Percentiles rank a stretch among this genome's conserved stretches.
Evolutionary conservation across 139 green algal genomes (phyloP).

Genomic region (Zygnema circumcarinatum): DNA sequence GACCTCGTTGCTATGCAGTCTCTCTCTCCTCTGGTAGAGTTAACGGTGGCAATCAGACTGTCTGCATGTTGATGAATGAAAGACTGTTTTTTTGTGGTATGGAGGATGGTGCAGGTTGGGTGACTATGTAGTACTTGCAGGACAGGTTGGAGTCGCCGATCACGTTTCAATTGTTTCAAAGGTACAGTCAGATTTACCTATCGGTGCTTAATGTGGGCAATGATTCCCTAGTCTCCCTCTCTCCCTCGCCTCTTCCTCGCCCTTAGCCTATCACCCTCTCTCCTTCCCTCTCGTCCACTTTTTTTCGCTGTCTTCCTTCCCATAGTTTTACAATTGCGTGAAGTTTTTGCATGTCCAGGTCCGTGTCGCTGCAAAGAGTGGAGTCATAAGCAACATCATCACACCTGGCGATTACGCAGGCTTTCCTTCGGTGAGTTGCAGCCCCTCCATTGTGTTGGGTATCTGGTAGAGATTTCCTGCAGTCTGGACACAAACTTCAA

Average conservation of each 20-base stretch:
- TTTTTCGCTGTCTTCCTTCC: background rate
- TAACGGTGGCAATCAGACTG: too few species aligned
- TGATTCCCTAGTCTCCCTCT: background rate
- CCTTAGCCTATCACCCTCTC: background rate
- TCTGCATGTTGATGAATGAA: too few species aligned
- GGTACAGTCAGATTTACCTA: constrained; percentile 26
- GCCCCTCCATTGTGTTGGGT: background rate
- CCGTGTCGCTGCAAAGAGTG: constrained; percentile 59
- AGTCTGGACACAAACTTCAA: background rate
- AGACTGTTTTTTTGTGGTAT: too few species aligned
- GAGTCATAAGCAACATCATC: constrained; percentile 58
- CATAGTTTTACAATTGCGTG: background rate
- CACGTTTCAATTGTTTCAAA: constrained; percentile 62
- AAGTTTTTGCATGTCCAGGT: too few species aligned
- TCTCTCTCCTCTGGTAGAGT: background rate
- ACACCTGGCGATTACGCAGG: constrained; percentile 50
- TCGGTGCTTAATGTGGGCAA: background rate
- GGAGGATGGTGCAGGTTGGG: constrained; percentile 48
- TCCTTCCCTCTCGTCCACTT: background rate
- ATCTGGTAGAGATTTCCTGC: background rate
- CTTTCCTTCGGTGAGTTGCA: constrained; percentile 48
- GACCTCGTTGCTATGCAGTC: background rate
- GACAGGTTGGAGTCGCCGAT: constrained; percentile 63
- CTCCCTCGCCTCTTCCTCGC: background rate
- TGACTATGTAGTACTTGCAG: constrained; percentile 68